Evolutionary conservation across 371 early-diverging fungal species (phyloP), one percentile per base, ranked within the genome.

Genomic region (Quaeritorhiza haematococci): DNA sequence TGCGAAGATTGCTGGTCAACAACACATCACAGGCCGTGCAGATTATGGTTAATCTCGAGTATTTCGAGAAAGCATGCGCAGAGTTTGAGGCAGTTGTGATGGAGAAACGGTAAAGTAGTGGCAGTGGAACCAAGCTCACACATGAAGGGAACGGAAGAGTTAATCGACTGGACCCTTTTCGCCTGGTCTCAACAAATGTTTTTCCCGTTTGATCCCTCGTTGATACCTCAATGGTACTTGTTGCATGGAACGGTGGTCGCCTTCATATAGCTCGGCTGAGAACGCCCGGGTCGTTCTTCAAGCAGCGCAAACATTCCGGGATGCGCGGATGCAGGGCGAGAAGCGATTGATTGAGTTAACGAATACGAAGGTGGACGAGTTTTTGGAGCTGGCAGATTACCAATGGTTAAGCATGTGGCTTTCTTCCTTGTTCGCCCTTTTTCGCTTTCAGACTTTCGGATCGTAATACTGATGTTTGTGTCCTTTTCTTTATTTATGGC

Each of bases 11-110:
- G 4, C 73, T 77, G 53, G 79, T 80, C 0, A 80, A 79, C 47
- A 86, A 84, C 44, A 64, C 92, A 21, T 82, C 87, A 0, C 84
- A 86, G 58, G 88, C 87, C 44, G 82, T 88, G 7, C 94, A 93
- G 62, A 87, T 91, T 32, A 82, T 88, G 35, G 80, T 87, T 66
- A 90, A 93, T 61, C 71, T 88, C 21, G 91, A 90, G 53, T 89
- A 81, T 52, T 86, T 89, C 62, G 84, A 85, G 56, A 67, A 78
- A n/a, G 86, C 86, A 0, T 88, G 88, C 46, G 74, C 70, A 0
- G 89, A 91, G 58, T 87, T 92, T 69, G 92, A 92, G 70, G 76
- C 80, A 60, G 54, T 89, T 8, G 57, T 93, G 35, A 79, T 81
- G 68, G 86, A 89, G 51, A 77, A 79, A 27, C 74, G 84, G 83